Evolutionary conservation across 257 asterid genomes (phyloP).

Genomic region (Ligustrum vulgare): DNA sequence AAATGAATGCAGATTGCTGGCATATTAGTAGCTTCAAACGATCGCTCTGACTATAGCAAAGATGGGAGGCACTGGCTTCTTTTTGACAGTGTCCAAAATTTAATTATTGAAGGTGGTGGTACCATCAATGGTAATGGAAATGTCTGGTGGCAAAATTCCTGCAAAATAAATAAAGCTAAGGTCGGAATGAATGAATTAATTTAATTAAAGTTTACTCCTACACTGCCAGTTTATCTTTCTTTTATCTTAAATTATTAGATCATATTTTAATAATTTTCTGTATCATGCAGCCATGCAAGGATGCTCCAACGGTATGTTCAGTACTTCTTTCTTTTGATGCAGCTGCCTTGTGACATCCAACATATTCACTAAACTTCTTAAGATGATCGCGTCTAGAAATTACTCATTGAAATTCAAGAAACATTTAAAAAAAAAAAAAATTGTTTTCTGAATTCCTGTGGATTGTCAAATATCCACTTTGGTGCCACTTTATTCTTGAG

Average conservation of each 20-base stretch:
- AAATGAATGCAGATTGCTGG: slow-evolving; percentile 53
- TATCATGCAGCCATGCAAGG: slow-evolving; percentile 62
- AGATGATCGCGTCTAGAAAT: neutral
- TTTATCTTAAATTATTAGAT: neutral
- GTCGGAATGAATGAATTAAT: slow-evolving; percentile 18
- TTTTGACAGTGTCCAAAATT: slow-evolving; percentile 43
- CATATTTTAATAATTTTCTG: neutral
- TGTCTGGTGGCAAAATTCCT: slow-evolving; percentile 87
- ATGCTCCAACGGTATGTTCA: slow-evolving; percentile 85
- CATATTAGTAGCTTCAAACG: slow-evolving; percentile 48
- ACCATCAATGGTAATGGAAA: slow-evolving; percentile 69
- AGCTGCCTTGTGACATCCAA: neutral
- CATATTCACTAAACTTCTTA: neutral
- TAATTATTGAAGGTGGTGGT: slow-evolving; percentile 77
- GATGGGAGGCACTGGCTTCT: slow-evolving; percentile 63
- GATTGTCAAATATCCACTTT: no score
- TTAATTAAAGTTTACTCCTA: no score
- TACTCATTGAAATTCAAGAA: no score
- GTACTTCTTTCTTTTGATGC: neutral
- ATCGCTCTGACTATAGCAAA: slow-evolving; percentile 42
- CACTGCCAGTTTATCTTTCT: neutral
- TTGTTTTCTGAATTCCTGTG: no score
- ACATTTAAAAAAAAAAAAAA: no score
- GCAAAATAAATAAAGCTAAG: slow-evolving; percentile 54
- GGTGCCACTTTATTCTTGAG: neutral